Evolutionary conservation across 2,329 filamentous ascomycete genomes (phyloP), one percentile per base, ranked within the genome.

Genomic region (Phialophora tarda): DNA sequence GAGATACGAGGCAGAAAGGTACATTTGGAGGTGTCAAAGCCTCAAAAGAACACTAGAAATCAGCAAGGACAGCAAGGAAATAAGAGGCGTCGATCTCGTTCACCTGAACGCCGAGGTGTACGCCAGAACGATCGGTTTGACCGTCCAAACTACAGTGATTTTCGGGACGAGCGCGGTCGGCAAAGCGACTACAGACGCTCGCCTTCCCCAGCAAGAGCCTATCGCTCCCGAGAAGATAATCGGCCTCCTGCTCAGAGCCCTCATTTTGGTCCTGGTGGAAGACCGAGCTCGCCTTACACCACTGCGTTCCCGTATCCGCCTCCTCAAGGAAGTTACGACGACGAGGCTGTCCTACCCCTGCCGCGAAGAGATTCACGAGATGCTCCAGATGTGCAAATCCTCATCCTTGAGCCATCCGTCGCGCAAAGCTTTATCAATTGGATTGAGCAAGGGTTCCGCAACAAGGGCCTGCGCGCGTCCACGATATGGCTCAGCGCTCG

Each of bases 21-120:
- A 76, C 93, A 94, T 97, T 86, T 97, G 23, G 93, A 97, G 76
- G 87, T 97, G 47, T 97, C 93, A 5, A 94, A 94, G 67, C 88
- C 90, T 3, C 93, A 97, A 76, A 92, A 92, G 73, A 92, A 90
- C 73, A 91, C 88, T 56, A 88, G 60, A 69, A 69, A 64, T 53
- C 91, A 62, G 85, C 91, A 62, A 85, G 91, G 73, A 84, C 87
- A 76, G 30, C 59, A 61, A 78, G 74, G 62, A 65, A 73, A 64
- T 71, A 76, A 76, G 63, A 56, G 80, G 80, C 56, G 81, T 77
- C 63, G 77, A 75, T 68, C 78, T 75, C 64, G 84, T 82, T 63
- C 81, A 80, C 53, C 82, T 63, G 71, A 74, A 30, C 64, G 71
- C 56, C 67, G 62, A 59, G 58, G 17, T 61, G 62, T 30, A 53